Base-by-base conservation (phyloP, 2,329 filamentous ascomycete species). In the Amauroascus verrucosus region DNA sequence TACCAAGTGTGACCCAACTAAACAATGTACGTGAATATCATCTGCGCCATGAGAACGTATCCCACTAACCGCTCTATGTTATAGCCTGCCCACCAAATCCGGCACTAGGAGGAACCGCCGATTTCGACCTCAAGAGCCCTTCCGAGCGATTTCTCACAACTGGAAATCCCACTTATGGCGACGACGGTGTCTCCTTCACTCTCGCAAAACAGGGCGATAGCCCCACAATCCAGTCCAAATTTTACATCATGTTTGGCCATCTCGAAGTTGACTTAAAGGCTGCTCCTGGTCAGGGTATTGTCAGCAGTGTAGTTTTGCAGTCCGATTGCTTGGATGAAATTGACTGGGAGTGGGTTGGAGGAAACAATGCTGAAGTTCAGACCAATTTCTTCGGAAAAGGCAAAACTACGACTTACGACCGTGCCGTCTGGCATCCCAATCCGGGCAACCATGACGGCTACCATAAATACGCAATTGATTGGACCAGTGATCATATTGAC, bases 201-300 rank as follows among this genome's bases (percentile, higher is more conserved):
- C 84, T 98, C 50, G 71, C 81, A 50, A 74, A 83, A 64, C 77
- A 83, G 48, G 90, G 91, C 54, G 88, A 98, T 65, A 81, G 88
- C 2, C 93, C 93, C 0, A 85, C 91, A 67, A 80, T 98, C 57
- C 79, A 79, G 59, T 95, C 89, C 57, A 81, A 93, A 63, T 97
- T 95, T 80, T 97, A 96, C 77, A 95, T 98, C 74, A 97, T 98
- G 93, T 98, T 96, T 68, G 93, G 93, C 60, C 86, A 84, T 58
- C 86, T 96, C 65, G 86, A 95, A 60, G 81, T 90, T 60, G 84
- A 81, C 30, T 78, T 96, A 75, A 90, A 91, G 71, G 83, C 88
- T 24, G 89, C 93, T 8, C 84, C 89, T 0, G 93, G 93, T 6
- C 83, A 81, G 8, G 93, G 93, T 56, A 96, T 98, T 62, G 90